Conservation (phyloP, 2,329 filamentous ascomycete species). For the Botrytis fabae region DNA sequence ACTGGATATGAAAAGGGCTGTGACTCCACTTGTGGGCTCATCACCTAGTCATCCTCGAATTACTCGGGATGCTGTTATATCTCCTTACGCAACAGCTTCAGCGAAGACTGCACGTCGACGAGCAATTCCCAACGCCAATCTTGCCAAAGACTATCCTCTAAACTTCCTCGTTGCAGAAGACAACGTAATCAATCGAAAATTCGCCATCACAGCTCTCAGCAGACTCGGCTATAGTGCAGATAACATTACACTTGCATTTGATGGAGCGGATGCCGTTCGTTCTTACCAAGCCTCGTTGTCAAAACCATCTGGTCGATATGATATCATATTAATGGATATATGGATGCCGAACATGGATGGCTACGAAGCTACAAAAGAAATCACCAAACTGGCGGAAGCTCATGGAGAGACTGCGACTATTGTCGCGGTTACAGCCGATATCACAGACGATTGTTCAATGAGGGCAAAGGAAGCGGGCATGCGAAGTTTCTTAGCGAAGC, state of each 20-base stretch:
- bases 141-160: constrained; percentile 61
- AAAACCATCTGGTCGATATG: constrained; percentile 46
- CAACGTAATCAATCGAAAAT: constrained; percentile 69
- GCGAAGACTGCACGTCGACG: constrained; percentile 24
- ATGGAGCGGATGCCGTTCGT: constrained; percentile 66
- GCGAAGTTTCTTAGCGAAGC: constrained; percentile 57
- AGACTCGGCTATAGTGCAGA: constrained; percentile 63
- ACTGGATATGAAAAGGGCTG: constrained; percentile 26
- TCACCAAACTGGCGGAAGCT: constrained; percentile 46
- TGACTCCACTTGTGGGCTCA: constrained; percentile 23
- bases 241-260: constrained; percentile 61
- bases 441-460: constrained; percentile 52
- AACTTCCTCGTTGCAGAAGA: constrained; percentile 72
- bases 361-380: constrained; percentile 65
- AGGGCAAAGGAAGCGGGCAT: constrained; percentile 53
- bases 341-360: constrained; percentile 76
- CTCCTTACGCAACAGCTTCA: constrained; percentile 17
- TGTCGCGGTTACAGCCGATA: constrained; percentile 57
- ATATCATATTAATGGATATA: constrained; percentile 71
- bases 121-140: constrained; percentile 52
- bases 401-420: constrained; percentile 41
- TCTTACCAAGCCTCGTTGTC: constrained; percentile 52
- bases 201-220: constrained; percentile 64
- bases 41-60: constrained; percentile 17
- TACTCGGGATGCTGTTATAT: constrained; percentile 18